phyloP scores from a whole-genome alignment of 345 rosid species.

The Lepidium africanum region DNA sequence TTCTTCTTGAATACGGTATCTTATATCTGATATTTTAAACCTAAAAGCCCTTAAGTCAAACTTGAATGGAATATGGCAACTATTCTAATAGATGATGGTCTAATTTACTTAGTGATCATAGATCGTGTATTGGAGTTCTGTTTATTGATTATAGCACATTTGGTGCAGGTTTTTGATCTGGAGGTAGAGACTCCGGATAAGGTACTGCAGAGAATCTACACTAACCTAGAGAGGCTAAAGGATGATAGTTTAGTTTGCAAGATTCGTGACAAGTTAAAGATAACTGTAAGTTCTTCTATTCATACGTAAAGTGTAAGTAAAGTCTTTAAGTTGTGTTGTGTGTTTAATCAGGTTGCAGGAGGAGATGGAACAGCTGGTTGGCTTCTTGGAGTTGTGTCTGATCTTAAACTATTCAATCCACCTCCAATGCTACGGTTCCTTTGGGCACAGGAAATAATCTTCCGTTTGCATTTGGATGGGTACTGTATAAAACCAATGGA shows the following conservation, averaged over 20 bases:
- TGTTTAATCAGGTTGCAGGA: slow-evolving; percentile 34
- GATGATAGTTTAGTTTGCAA: slow-evolving; percentile 35
- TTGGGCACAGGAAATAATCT: slow-evolving; percentile 93
- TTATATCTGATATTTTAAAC: background rate
- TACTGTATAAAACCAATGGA: slow-evolving; percentile 23
- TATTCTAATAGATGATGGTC: background rate
- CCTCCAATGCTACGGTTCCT: slow-evolving; percentile 88
- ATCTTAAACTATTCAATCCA: slow-evolving; percentile 68
- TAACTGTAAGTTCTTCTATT: slow-evolving; percentile 51
- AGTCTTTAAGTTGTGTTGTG: background rate
- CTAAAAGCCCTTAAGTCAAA: background rate
- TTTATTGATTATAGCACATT: background rate
- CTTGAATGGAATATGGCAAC: background rate
- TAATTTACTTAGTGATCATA: background rate
- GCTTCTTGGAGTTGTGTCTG: slow-evolving; percentile 88
- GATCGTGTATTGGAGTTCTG: background rate
- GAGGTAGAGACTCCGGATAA: slow-evolving; percentile 61
- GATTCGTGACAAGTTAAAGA: slow-evolving; percentile 47
- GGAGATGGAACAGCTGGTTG: slow-evolving; percentile 98
- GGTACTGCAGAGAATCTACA: slow-evolving; percentile 48
- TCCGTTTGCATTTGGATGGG: slow-evolving; percentile 93
- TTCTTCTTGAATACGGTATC: background rate
- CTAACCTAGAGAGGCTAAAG: slow-evolving; percentile 56
- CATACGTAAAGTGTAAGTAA: background rate
- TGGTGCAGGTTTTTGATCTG: slow-evolving; percentile 64